Base-by-base conservation (phyloP, 257 asterid species). In the Ajuga chamaepitys region DNA sequence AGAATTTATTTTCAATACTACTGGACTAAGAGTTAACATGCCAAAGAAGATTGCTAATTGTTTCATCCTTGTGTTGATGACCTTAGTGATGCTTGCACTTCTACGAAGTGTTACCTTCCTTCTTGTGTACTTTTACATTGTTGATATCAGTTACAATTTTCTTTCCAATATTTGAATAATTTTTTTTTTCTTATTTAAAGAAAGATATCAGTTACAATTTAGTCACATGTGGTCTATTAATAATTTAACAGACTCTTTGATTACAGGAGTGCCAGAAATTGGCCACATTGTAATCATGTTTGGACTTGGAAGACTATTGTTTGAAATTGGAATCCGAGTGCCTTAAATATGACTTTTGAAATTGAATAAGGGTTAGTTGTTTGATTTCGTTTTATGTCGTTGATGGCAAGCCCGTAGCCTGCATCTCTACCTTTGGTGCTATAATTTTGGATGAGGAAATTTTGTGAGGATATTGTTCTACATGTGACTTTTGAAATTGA, bases 401-500 rank as follows among this genome's bases (percentile, higher is more conserved):
- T 42, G 38, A 47, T 16, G 64, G 73, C 24, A 66, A 66, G 25
- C 21, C n/a, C 37, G 18, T 44, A 37, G 10, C 52, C 61, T 58
- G 62, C 77, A 70, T 61, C 46, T 67, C 9, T 11, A 35, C 40
- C 80, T 41, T n/a, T 30, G 52, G 17, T 54, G 67, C 41, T 64
- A 52, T 25, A 28, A 50, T 53, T 16, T 50, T 59, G 70, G 72
- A 70, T 53, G 14, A 21, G 47, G 69, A 66, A 61, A 41, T 18
- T n/a, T 35, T 25, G 73, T 70, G 83, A 58, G 68, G 58, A 54
- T 63, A 24, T 64, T 75, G 13, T 77, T 66, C 61, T 63, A 45
- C 83, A 93, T 61, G 40, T 8, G 26, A 20, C 37, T 62, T 62
- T 70, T 46, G 56, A 8, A 34, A 42, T 50, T 62, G 18, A 64